Conservation (phyloP, 805 yeast genomes). For the Yamadazyma olivae region DNA sequence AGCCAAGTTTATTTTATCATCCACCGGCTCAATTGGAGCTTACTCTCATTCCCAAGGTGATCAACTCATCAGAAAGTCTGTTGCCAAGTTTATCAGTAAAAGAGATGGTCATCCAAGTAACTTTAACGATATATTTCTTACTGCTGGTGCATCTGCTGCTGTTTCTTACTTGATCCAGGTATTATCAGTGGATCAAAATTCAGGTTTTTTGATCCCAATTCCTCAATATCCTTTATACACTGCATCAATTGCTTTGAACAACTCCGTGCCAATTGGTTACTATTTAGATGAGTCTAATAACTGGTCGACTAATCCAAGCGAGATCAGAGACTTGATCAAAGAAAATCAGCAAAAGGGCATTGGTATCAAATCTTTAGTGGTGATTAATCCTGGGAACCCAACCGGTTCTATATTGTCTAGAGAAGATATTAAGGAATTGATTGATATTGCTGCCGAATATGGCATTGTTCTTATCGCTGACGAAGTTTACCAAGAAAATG, state of each 20-base stretch:
- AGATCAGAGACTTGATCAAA: slow-evolving; percentile 53
- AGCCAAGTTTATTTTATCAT: slow-evolving; percentile 57
- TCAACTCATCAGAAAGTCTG: slow-evolving; percentile 62
- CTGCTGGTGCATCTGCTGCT: slow-evolving; percentile 94
- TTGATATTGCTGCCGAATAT: slow-evolving; percentile 78
- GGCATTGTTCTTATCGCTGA: slow-evolving; percentile 91
- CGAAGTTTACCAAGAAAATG: slow-evolving; percentile 95
- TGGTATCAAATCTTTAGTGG: slow-evolving; percentile 74
- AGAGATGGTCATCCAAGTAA: slow-evolving; percentile 65
- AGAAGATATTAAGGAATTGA: slow-evolving; percentile 65
- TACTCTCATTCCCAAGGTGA: slow-evolving; percentile 94
- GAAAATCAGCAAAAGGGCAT: slow-evolving; percentile 51
- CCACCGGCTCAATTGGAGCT: slow-evolving; percentile 87
- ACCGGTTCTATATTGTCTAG: slow-evolving; percentile 81
- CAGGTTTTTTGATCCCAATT: slow-evolving; percentile 89
- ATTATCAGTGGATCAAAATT: slow-evolving; percentile 59
- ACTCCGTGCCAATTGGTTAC: slow-evolving; percentile 82
- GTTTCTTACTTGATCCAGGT: slow-evolving; percentile 77
- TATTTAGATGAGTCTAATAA: slow-evolving; percentile 73
- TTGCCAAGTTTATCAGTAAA: slow-evolving; percentile 72
- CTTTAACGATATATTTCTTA: slow-evolving; percentile 74
- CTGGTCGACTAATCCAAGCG: slow-evolving; percentile 80
- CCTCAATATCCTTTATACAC: slow-evolving; percentile 98
- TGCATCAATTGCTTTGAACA: slow-evolving; percentile 84
- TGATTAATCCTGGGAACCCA: slow-evolving; percentile 98